These are phyloP conservation scores for Cyclaneusma minus DNA, from an alignment of 2,329 filamentous ascomycete species.

Conservation along the genomic window DNA sequence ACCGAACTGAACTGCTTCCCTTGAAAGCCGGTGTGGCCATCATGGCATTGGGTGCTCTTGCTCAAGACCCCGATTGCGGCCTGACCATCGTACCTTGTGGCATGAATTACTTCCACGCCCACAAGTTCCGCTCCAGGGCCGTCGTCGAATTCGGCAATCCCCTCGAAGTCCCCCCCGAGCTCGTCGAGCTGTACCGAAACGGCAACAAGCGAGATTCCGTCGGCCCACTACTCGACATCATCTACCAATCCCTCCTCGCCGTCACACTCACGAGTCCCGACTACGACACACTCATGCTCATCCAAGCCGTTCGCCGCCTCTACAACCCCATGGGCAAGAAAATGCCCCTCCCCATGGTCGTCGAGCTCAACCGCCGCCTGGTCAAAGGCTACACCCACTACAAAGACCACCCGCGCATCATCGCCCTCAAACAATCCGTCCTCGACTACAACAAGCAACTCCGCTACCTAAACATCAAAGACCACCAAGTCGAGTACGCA, in stretches of 20 bases:
- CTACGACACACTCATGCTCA: slow-evolving; percentile 92
- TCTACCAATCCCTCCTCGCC: slow-evolving; percentile 70
- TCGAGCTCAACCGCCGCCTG: slow-evolving; percentile 84
- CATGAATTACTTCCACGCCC: slow-evolving; percentile 99
- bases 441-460: slow-evolving; percentile 78
- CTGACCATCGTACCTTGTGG: slow-evolving; percentile 91
- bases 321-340: slow-evolving; percentile 95
- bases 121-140: slow-evolving; percentile 93
- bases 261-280: slow-evolving; percentile 89
- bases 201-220: slow-evolving; percentile 80
- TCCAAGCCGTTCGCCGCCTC: slow-evolving; percentile 81
- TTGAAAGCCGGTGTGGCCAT: slow-evolving; percentile 95
- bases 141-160: slow-evolving; percentile 91
- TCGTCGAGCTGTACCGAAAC: slow-evolving; percentile 73
- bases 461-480: slow-evolving; percentile 70
- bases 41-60: slow-evolving; percentile 86
- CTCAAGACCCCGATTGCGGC: slow-evolving; percentile 70
- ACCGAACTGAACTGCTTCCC: slow-evolving; percentile 79
- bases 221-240: slow-evolving; percentile 66
- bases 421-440: slow-evolving; percentile 59
- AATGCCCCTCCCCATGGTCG: slow-evolving; percentile 76
- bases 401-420: slow-evolving; percentile 78
- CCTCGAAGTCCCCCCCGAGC: slow-evolving; percentile 66
- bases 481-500: slow-evolving; percentile 89
- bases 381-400: slow-evolving; percentile 85